Conservation (phyloP, 2,329 filamentous ascomycete genomes). For the Fusarium sp. region DNA sequence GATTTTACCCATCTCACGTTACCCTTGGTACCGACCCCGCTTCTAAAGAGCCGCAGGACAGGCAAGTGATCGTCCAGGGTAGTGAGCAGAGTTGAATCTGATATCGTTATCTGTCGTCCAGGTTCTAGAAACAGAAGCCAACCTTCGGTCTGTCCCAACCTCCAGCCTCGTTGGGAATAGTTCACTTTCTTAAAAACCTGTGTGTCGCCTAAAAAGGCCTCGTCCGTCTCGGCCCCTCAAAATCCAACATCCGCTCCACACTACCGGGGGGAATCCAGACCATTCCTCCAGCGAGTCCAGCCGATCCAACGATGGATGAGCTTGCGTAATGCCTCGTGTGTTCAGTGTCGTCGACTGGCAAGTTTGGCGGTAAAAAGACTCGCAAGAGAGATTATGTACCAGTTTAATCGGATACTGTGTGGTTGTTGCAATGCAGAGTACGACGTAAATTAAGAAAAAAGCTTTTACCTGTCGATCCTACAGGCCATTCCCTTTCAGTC, state of each 20-base stretch:
- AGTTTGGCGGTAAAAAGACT: not conserved
- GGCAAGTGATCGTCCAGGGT: slow-evolving; percentile 29
- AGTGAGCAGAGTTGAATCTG: not conserved
- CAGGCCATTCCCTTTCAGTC: slow-evolving; percentile 21
- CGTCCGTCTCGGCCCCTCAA: slow-evolving; percentile 8
- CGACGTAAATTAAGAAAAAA: slow-evolving; percentile 7
- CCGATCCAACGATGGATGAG: slow-evolving; percentile 29
- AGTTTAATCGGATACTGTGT: slow-evolving; percentile 26
- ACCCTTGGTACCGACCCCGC: slow-evolving; percentile 21
- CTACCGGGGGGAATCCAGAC: slow-evolving; percentile 40
- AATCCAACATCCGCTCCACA: slow-evolving; percentile 27
- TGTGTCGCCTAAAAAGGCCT: slow-evolving; percentile 37
- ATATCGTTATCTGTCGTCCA: slow-evolving; percentile 13
- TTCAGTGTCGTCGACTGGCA: slow-evolving; percentile 1
- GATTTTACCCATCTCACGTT: not conserved
- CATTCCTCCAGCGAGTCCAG: slow-evolving; percentile 37
- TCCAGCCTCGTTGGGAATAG: slow-evolving; percentile 44
- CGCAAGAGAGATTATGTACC: slow-evolving; percentile 9
- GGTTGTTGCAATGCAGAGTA: slow-evolving; percentile 11
- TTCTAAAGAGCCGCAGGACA: slow-evolving; percentile 34
- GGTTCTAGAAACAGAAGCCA: slow-evolving; percentile 34
- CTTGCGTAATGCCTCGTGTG: slow-evolving; percentile 45
- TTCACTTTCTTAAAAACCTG: slow-evolving; percentile 6
- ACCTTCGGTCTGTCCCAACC: slow-evolving; percentile 24
- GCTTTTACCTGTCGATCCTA: slow-evolving; percentile 34